phyloP scores from a whole-genome alignment of 176 grass and related monocot genomes.

The Paspalum notatum region DNA sequence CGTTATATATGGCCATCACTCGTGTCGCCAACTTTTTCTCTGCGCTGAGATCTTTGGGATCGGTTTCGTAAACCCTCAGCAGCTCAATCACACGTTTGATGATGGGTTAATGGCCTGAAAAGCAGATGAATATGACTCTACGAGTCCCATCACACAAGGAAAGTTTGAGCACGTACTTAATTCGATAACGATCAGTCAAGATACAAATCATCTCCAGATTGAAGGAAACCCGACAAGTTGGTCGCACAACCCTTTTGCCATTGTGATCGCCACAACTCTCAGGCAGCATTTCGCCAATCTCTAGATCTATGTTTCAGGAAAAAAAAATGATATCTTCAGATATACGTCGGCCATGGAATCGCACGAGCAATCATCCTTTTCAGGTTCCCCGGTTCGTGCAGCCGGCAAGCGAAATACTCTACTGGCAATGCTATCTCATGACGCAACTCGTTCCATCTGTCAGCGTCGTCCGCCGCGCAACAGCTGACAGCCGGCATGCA shows the following conservation, averaged over 20 bases:
- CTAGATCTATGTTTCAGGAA: too few species aligned
- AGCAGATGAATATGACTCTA: not conserved
- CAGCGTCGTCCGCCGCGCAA: not conserved
- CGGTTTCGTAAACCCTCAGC: not conserved
- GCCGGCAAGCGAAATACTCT: not conserved
- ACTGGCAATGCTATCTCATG: too few species aligned
- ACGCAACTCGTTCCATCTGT: constrained; percentile 11
- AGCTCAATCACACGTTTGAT: not conserved
- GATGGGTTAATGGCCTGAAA: not conserved
- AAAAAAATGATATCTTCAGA: not conserved
- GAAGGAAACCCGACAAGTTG: not conserved
- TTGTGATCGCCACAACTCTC: not conserved
- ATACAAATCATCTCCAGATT: not conserved
- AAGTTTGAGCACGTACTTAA: too few species aligned
- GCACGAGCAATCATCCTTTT: not conserved
- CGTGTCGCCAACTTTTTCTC: not conserved
- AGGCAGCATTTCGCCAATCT: not conserved
- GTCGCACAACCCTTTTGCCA: not conserved
- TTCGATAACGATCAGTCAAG: constrained; percentile 11
- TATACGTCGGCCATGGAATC: not conserved
- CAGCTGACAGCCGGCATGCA: not conserved
- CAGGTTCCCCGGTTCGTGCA: not conserved
- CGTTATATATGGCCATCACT: not conserved
- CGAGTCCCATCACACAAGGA: not conserved
- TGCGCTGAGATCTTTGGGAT: not conserved